Percentiles rank a stretch among this genome's conserved stretches.
These are phyloP conservation scores for Stenogyne calaminthoides DNA, from an alignment of 305 asterid genomes.

Conservation along the genomic window DNA sequence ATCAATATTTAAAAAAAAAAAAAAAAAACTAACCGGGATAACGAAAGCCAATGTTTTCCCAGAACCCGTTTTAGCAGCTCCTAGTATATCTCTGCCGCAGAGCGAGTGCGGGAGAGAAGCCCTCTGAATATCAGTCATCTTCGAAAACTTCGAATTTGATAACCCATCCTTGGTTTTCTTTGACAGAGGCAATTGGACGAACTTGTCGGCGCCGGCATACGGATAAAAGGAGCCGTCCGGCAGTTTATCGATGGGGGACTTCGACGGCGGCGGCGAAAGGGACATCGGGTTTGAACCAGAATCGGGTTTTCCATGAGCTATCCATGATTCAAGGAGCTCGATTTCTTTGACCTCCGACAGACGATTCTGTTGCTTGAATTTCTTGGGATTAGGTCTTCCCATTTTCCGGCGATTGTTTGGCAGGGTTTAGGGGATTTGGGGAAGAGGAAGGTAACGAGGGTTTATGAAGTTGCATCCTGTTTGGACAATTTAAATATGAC, in stretches of 20 bases:
- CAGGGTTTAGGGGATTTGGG: constrained; percentile 28
- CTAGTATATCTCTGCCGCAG: constrained; percentile 91
- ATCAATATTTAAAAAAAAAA: not conserved
- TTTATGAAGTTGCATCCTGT: too few relatives aligned
- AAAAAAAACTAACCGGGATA: constrained; percentile 61
- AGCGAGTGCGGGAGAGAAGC: constrained; percentile 93
- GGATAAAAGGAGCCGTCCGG: constrained; percentile 67
- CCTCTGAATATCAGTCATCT: constrained; percentile 92
- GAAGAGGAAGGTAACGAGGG: not conserved
- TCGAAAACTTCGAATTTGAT: constrained; percentile 38
- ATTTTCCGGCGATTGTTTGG: constrained; percentile 23
- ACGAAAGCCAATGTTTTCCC: constrained; percentile 93
- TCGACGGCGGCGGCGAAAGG: constrained; percentile 50
- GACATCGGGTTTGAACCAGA: constrained; percentile 84
- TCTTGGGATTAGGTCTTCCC: constrained; percentile 27
- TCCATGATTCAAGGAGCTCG: constrained; percentile 80
- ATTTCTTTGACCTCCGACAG: constrained; percentile 63
- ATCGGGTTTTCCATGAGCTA: constrained; percentile 66
- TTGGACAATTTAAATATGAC: too few relatives aligned
- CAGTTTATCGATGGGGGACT: constrained; percentile 62
- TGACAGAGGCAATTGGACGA: constrained; percentile 78
- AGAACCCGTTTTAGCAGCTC: constrained; percentile 98
- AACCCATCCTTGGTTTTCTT: constrained; percentile 87
- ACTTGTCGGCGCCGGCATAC: constrained; percentile 69
- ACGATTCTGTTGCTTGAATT: constrained; percentile 28